Evolutionary conservation across 371 early-diverging fungal species (phyloP), one percentile per base, ranked within the genome.

Genomic region (Mucor circinelloides): DNA sequence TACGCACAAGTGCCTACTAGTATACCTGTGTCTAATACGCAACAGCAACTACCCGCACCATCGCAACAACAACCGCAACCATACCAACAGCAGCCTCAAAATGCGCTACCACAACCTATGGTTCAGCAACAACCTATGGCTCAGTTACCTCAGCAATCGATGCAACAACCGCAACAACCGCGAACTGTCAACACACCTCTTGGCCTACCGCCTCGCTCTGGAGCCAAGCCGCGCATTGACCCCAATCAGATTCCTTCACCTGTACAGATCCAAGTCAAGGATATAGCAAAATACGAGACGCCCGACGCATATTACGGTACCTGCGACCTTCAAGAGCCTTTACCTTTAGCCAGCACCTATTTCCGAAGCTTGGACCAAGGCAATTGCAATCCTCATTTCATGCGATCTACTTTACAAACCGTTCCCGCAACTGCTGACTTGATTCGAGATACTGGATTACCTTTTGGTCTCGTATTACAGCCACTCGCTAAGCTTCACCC

Each of bases 181-280:
- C 60, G 44, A 7, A 3, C 40, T 40, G 13, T 30, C 44, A 40
- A 63, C 28, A 58, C 71, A 25, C 69, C 73, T 30, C 46, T 68
- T n/a, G 70, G 70, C 23, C 48, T 73, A 8, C 72, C 71, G 2
- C 68, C 67, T 62, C 77, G 83, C 27, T 75, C 68, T 34, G 54
- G 48, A 8, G 42, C 85, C 27, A 87, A 83, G 63, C 80, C 87
- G 3, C 86, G 88, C 36, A 97, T 98, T 55, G 95, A 98, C 73
- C 97, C 98, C 1, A 90, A 94, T 75, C 94, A 95, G 64, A 93
- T 98, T 48, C 99, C 99, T 9, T 91, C 94, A 15, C 96, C 97
- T 17, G 86, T 95, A 3, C 85, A 86, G 27, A 92, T 94, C 31
- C 95, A 95, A 58, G 83, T 86, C 38, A 74, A 78, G 15, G 95